Base-by-base conservation (phyloP, 768 basidiomycete species). In the Myochromella boudieri region DNA sequence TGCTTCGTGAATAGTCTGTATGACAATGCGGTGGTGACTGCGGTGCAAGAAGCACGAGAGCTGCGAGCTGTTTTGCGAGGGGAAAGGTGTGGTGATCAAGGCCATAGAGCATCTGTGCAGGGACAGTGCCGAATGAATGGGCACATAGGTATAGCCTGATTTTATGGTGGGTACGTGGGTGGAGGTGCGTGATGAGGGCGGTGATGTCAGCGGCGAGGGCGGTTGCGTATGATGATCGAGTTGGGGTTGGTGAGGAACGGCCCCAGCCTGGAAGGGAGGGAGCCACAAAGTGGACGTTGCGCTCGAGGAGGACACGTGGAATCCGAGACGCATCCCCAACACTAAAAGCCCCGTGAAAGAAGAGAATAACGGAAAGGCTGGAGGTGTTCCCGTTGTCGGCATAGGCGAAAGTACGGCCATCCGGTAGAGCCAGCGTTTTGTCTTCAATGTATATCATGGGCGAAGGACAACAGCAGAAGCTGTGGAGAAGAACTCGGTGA, bases 241-340 rank as follows among this genome's bases (percentile, higher is more conserved):
- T 49, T 3, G 57, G 58, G 4, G 70, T 59, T 1, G 76, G 70
- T 0, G 78, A 77, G 4, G 81, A 75, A 36, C 68, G 68, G 3
- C 81, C 81, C 80, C 81, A 82, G 1, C 79, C 81, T 17, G 78
- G 75, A 25, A 83, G 72, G 8, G 81, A 77, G 3, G 80, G 80
- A 9, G 72, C 67, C 31, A 83, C 57, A 41, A 64, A 64, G 54
- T 78, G 80, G 3, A 76, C 60, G 34, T 69, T 56, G 51, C 68
- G 74, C 12, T 72, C 65, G 8, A 65, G 26, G 46, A 78, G 54
- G 22, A 61, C 53, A 11, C 59, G 65, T 2, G 72, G 66, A 6
- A 65, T 54, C 1, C 48, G 52, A 25, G 65, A 60, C 4, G 72
- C 71, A 24, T 69, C 64, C 4, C 80, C 81, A n/a, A 81, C 54